A percentile compares a stretch with the other conserved stretches of the same genome.
Conservation (phyloP, 306 rosid species). For the Cucumis cinereus region DNA sequence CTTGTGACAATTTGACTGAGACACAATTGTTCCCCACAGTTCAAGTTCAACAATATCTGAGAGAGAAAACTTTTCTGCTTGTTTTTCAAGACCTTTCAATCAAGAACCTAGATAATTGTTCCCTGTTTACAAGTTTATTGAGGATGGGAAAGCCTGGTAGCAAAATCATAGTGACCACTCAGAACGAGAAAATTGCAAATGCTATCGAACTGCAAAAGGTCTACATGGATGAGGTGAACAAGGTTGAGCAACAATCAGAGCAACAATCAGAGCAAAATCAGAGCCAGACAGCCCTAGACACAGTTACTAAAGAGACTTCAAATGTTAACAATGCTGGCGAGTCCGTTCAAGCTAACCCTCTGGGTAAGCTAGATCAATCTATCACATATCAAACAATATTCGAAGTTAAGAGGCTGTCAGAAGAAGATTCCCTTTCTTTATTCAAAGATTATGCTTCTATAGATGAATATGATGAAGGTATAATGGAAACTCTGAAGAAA, state of each 20-base stretch:
- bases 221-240: neutral
- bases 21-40: neutral
- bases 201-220: too few relatives aligned
- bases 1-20: neutral
- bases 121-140: neutral
- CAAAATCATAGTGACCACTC: neutral
- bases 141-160: neutral
- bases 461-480: neutral
- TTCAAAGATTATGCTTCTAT: neutral
- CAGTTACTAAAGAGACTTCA: too few relatives aligned
- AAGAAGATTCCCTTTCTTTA: neutral
- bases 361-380: neutral
- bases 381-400: neutral
- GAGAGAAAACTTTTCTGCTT: neutral
- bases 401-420: neutral
- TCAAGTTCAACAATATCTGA: neutral
- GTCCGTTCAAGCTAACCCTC: neutral
- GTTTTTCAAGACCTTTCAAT: neutral
- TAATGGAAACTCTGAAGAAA: neutral
- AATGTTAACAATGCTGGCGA: too few relatives aligned
- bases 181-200: neutral
- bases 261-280: neutral
- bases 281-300: neutral
- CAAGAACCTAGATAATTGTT: neutral
- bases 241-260: neutral